Percentiles rank a stretch among this genome's conserved stretches.
phyloP scores from a whole-genome alignment of 2,329 filamentous ascomycete species.

The Aspergillus ruber region DNA sequence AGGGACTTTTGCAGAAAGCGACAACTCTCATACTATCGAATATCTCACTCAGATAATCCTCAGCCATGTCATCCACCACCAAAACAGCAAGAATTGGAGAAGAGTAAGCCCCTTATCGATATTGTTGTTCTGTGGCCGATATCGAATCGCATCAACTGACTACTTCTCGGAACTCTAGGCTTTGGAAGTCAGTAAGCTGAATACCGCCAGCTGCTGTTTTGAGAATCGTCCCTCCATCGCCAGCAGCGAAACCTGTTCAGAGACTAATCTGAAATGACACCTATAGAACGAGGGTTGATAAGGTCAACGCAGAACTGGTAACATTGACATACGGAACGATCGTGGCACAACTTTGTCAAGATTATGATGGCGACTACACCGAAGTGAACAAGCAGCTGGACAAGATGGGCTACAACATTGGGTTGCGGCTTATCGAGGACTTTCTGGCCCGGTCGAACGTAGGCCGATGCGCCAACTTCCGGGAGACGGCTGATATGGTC shows the following conservation, averaged over 20 bases:
- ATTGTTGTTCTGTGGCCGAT: conserved; percentile 3
- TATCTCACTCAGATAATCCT: background rate
- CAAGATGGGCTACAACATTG: conserved; percentile 99
- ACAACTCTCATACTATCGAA: background rate
- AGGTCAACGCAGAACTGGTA: conserved; percentile 95
- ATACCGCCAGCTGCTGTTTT: conserved; percentile 1
- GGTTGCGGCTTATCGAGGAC: conserved; percentile 89
- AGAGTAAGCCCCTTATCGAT: conserved; percentile 52
- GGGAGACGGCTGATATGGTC: conserved; percentile 95
- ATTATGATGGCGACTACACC: conserved; percentile 87
- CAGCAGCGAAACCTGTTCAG: background rate
- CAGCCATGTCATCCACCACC: conserved; percentile 50
- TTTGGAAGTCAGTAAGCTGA: conserved; percentile 73
- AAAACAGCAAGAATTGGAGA: conserved; percentile 66
- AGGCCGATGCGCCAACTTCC: conserved; percentile 82
- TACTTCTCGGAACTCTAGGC: conserved; percentile 48
- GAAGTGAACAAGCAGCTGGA: conserved; percentile 98
- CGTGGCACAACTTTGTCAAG: conserved; percentile 90
- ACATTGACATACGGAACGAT: conserved; percentile 97
- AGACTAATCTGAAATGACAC: conserved; percentile 10
- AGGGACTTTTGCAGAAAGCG: background rate
- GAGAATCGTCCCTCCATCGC: background rate
- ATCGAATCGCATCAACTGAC: conserved; percentile 16
- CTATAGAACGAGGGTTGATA: conserved; percentile 82
- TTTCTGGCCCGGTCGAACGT: conserved; percentile 94